Evolutionary conservation across 192 early-diverging fungal genomes (phyloP), one percentile per base, ranked within the genome.

Genomic region (Gamsiella multidivaricata): DNA sequence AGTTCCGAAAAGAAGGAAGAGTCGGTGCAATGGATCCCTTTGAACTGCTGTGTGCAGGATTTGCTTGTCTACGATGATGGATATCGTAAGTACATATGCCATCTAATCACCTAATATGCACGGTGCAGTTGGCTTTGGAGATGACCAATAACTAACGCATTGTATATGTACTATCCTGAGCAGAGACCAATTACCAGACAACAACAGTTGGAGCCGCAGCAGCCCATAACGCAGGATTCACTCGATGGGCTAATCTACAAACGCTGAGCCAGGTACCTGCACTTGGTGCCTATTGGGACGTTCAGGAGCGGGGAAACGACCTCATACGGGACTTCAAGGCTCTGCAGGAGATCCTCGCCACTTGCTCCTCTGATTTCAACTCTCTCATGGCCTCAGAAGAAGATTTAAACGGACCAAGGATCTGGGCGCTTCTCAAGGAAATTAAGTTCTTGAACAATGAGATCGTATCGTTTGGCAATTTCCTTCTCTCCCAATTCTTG

Each of bases 1-100:
- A 76, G 73, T 23, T 56, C 64, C 7, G 73, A 76, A 45, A 76
- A 76, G 34, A 76, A 76, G 37, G 73, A 76, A 8, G 73, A 67
- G 29, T 61, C 73, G 0, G 43, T 68, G 18, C 73, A 76, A 6
- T 76, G 73, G 73, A 54, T 68, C 14, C 73, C 73, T 5, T 5
- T 76, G 22, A 76, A 76, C 42, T 76, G 73, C 26, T 76, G 73
- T 18, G 46, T 76, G 2, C 73, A 76, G 47, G 73, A 76, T 5
- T 54, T 76, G 22, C 53, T 76, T n/a, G 73, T 76, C 15, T 39
- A 68, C 36, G 65, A 63, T 31, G 73, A 68, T 14, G 73, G 65
- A 49, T 45, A 56, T 22, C 65, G 73, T 76, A 62, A 49, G 54
- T 55, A 25, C 1, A 15, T 32, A n/a, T 43, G 18, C 37, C 12